Evolutionary conservation across 805 yeast species (phyloP).

Genomic region (Starmera caribaea): DNA sequence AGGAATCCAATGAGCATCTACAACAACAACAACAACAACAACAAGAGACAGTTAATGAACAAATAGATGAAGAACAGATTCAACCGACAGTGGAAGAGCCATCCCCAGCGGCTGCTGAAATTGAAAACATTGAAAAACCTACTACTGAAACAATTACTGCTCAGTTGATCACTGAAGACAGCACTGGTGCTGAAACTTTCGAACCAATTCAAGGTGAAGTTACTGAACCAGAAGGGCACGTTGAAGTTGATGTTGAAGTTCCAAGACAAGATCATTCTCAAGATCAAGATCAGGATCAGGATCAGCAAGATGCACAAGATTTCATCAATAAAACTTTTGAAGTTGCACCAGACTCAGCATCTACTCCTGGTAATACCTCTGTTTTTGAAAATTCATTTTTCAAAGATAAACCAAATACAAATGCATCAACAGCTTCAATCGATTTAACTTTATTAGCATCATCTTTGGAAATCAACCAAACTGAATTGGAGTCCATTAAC

Average conservation of each 20-base stretch:
- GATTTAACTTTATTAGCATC: conserved; percentile 19
- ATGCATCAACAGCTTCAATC: neutral
- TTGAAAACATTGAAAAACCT: too few species aligned
- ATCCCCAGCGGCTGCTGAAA: too few species aligned
- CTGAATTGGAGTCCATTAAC: conserved; percentile 15
- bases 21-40: too few species aligned
- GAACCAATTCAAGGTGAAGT: neutral
- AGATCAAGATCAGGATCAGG: neutral
- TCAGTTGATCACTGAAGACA: too few species aligned
- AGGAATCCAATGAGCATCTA: too few species aligned
- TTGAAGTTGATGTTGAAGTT: neutral
- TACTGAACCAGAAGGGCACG: neutral
- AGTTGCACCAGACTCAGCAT: neutral
- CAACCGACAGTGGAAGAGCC: too few species aligned
- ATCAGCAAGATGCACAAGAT: neutral
- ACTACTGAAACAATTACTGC: too few species aligned
- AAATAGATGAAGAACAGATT: too few species aligned
- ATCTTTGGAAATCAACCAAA: conserved; percentile 22
- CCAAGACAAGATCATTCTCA: neutral
- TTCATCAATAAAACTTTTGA: too few species aligned
- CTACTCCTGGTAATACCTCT: neutral
- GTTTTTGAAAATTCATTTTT: too few species aligned
- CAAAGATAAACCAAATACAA: neutral
- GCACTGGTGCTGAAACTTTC: too few species aligned
- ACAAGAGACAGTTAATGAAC: too few species aligned